Conservation (phyloP, 148 eudicot species). For the Rhododendron vialii region DNA sequence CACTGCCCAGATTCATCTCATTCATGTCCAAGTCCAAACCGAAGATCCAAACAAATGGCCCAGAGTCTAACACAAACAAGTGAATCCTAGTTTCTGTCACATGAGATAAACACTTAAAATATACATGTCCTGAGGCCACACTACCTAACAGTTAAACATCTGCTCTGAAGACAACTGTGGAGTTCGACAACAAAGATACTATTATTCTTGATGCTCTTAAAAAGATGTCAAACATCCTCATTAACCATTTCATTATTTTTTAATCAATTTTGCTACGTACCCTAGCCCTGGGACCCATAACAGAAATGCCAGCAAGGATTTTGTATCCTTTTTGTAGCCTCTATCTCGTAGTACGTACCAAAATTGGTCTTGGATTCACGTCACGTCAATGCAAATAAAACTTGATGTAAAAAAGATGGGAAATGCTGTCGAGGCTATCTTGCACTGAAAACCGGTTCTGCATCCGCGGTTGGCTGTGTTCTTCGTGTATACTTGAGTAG, state of each 20-base stretch:
- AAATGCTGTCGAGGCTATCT: conserved; percentile 33
- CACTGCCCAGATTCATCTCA: not conserved
- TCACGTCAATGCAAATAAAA: not conserved
- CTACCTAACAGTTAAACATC: too few relatives aligned
- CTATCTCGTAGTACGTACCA: not conserved
- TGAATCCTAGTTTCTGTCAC: not conserved
- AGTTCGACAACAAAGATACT: not conserved
- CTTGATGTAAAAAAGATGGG: not conserved
- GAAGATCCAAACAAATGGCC: not conserved
- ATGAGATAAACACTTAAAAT: too few relatives aligned
- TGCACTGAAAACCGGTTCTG: conserved; percentile 84
- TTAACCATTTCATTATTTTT: not conserved
- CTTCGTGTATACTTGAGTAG: conserved; percentile 94
- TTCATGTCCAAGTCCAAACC: not conserved
- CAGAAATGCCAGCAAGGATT: not conserved
- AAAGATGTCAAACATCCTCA: not conserved
- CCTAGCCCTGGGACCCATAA: not conserved
- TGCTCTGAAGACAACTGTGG: too few relatives aligned
- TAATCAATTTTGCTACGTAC: not conserved
- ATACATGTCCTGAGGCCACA: not conserved
- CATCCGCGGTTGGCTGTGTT: conserved; percentile 68
- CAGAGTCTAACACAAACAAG: not conserved
- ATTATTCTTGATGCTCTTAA: not conserved
- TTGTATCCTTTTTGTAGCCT: not conserved
- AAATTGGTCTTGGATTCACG: not conserved